Base-by-base conservation (phyloP, 2,329 filamentous ascomycete species). In the Malbranchea zuffiana region DNA sequence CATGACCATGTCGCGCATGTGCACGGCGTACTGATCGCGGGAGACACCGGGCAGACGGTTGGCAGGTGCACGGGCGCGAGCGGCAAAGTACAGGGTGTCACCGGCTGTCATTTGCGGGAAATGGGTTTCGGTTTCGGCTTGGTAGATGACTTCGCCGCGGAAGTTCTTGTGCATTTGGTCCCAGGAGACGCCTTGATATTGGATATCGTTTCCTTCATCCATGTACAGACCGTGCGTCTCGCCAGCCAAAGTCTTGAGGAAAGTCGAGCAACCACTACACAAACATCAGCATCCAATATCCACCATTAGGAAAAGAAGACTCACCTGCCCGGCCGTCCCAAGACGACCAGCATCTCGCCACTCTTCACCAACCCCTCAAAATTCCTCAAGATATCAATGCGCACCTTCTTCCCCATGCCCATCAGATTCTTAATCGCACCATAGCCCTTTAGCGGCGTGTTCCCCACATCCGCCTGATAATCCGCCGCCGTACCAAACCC, bases 51-150 rank as follows among this genome's bases (percentile, higher is more conserved):
- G 78, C 68, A 1, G 80, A 65, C 41, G 69, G 79, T 24, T 75
- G 75, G 41, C 80, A 78, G 87, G 86, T n/a, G 83, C 79, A 61
- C 92, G 93, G 27, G 79, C 82, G 50, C 90, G 82, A 3, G 92
- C 65, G 0, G 86, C 86, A 52, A 94, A 94, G 1, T 75, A 78
- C 1, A 94, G 71, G 0, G 87, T 94, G 54, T 94, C 83, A 39
- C 82, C 80, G 2, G 94, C 87, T 0, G 85, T 90, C 20, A 95
- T 67, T 0, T 83, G 90, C 0, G 86, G 74, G 48, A 86, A 80
- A 50, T 94, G 85, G 16, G 88, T 71, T 47, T 94, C 86, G 44
- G 92, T 84, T 55, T 88, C 82, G 48, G 82, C 77, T 51, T 86
- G 88, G 63, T 92, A 93, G 5, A 88, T 78, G 1, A 82, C 80